Conservation (phyloP, 768 basidiomycete species). For the Leccinum broughii region DNA sequence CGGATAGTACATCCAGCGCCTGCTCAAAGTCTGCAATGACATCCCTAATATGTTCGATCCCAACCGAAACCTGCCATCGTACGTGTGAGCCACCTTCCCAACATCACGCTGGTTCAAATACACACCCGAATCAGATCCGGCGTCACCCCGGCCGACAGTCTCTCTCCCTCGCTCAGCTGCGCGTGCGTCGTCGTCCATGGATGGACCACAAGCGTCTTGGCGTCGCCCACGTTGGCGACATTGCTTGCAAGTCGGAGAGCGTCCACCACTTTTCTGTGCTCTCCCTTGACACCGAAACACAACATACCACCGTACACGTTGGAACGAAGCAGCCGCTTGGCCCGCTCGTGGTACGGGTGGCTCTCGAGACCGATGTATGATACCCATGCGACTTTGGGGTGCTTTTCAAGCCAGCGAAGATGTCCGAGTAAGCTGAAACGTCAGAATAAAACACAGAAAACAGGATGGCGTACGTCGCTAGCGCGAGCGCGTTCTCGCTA, state of each 20-base stretch:
- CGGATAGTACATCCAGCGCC: constrained; percentile 29
- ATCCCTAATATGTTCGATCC: constrained; percentile 46
- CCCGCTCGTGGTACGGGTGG: constrained; percentile 62
- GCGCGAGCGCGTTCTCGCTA: constrained; percentile 1
- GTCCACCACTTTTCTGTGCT: constrained; percentile 63
- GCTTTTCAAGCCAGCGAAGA: constrained; percentile 53
- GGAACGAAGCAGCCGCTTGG: constrained; percentile 53
- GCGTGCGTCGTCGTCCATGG: constrained; percentile 61
- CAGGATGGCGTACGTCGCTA: constrained; percentile 39
- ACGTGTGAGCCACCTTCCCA: not conserved
- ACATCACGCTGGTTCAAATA: not conserved
- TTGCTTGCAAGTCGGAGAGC: constrained; percentile 67
- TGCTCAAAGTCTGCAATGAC: constrained; percentile 49
- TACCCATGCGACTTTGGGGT: constrained; percentile 73
- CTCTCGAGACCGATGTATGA: constrained; percentile 68
- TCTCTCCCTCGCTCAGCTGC: constrained; percentile 52
- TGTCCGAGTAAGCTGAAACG: not conserved
- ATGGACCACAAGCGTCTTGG: constrained; percentile 64
- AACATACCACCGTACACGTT: constrained; percentile 70
- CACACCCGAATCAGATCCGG: constrained; percentile 58
- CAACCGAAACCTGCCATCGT: constrained; percentile 39
- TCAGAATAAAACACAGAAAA: no score
- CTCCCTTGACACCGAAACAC: constrained; percentile 74
- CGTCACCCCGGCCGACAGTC: constrained; percentile 49
- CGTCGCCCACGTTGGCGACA: constrained; percentile 70